Percentiles rank a stretch among this genome's conserved stretches.
These are phyloP conservation scores for Phytophthora litchii DNA, from an alignment of 352 stramenopile species.

Conservation along the genomic window DNA sequence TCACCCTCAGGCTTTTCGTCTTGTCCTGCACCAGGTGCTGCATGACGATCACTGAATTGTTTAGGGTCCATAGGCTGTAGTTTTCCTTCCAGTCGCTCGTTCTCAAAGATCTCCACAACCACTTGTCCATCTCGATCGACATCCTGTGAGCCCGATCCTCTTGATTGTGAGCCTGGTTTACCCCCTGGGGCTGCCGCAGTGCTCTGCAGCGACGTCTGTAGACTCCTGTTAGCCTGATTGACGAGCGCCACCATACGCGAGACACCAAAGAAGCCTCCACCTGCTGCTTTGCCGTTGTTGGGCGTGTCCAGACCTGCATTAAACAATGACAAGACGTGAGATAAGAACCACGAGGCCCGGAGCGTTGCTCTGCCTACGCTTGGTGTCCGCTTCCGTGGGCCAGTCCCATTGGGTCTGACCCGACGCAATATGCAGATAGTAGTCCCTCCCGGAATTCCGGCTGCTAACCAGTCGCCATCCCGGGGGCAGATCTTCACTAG, in stretches of 20 bases:
- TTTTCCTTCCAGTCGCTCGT: slow-evolving; percentile 84
- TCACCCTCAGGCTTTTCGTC: slow-evolving; percentile 73
- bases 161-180: slow-evolving; percentile 37
- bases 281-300: slow-evolving; percentile 41
- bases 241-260: slow-evolving; percentile 72
- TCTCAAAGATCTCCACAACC: slow-evolving; percentile 86
- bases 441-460: slow-evolving; percentile 66
- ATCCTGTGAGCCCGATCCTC: slow-evolving; percentile 59
- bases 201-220: slow-evolving; percentile 75
- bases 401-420: slow-evolving; percentile 73
- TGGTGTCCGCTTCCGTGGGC: slow-evolving; percentile 68
- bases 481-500: slow-evolving; percentile 47
- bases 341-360: not conserved
- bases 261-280: slow-evolving; percentile 72
- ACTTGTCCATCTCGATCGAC: slow-evolving; percentile 73
- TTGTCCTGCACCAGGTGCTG: slow-evolving; percentile 54
- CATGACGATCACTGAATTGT: slow-evolving; percentile 68
- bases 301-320: slow-evolving; percentile 37
- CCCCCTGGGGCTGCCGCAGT: slow-evolving; percentile 32
- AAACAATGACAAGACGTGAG: slow-evolving; percentile 7
- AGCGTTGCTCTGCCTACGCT: slow-evolving; percentile 36
- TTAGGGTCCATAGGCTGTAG: slow-evolving; percentile 74
- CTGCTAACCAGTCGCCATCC: slow-evolving; percentile 78
- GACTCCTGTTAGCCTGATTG: slow-evolving; percentile 69
- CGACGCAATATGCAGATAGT: slow-evolving; percentile 75